phyloP scores from a whole-genome alignment of 208 protist genomes.

The Acanthamoeba castellanii region DNA sequence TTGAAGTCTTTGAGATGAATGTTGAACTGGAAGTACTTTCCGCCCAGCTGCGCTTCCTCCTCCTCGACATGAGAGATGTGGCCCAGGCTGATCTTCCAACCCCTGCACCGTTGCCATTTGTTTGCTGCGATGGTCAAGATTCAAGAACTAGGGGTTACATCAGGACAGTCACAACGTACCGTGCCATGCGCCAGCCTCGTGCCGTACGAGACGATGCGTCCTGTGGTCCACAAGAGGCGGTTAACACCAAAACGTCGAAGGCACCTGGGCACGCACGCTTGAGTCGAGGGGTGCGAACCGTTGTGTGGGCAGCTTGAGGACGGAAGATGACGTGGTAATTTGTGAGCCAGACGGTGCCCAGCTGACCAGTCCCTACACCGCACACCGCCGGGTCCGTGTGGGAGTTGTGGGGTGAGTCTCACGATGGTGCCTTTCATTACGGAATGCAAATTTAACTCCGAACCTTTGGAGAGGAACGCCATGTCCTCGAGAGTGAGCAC shows the following conservation, averaged over 20 bases:
- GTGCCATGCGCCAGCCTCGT: neutral
- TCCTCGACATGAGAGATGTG: neutral
- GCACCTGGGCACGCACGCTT: too few species aligned
- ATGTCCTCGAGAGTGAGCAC: conserved; percentile 53
- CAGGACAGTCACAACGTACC: neutral
- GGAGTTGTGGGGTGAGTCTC: too few species aligned
- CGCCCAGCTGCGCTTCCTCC: conserved; percentile 34
- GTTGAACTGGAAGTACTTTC: conserved; percentile 73
- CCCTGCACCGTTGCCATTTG: neutral
- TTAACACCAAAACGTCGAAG: too few species aligned
- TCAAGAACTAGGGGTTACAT: too few species aligned
- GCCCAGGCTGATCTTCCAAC: conserved; percentile 41
- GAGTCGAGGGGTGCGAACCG: neutral
- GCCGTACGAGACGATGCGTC: neutral
- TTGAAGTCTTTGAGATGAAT: conserved; percentile 66
- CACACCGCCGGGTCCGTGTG: neutral
- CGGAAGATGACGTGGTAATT: conserved; percentile 64
- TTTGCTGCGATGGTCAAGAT: too few species aligned
- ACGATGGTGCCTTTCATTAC: too few species aligned
- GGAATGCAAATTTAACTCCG: too few species aligned
- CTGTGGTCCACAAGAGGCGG: neutral
- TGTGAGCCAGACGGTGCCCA: conserved; percentile 56
- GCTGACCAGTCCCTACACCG: neutral
- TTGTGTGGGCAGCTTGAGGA: neutral
- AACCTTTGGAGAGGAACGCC: conserved; percentile 54